Evolutionary conservation across 768 basidiomycete species (phyloP).

Genomic region (Sarcodon sp.): DNA sequence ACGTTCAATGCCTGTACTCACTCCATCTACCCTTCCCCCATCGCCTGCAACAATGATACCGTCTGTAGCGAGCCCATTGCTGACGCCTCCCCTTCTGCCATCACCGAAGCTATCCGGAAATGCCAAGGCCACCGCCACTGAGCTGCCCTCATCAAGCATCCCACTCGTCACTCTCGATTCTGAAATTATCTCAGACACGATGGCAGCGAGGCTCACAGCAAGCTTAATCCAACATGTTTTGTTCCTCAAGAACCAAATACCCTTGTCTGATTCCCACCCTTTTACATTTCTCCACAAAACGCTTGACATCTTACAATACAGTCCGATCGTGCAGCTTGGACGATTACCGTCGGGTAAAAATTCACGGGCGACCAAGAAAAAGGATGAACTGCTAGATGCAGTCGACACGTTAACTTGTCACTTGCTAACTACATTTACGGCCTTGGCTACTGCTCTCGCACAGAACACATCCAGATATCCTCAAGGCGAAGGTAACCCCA

Average conservation of each 20-base stretch:
- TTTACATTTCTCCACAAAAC: neutral
- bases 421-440: conserved; percentile 59
- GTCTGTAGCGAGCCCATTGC: no score
- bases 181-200: conserved; percentile 30
- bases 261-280: conserved; percentile 38
- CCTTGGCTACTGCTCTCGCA: conserved; percentile 58
- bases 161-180: neutral
- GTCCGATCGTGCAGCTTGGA: conserved; percentile 54
- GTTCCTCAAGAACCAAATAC: conserved; percentile 69
- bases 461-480: conserved; percentile 4
- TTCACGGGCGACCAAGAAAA: conserved; percentile 40
- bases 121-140: no score
- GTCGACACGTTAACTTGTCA: conserved; percentile 67
- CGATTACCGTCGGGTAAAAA: conserved; percentile 39
- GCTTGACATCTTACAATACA: conserved; percentile 11
- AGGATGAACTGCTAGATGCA: conserved; percentile 46
- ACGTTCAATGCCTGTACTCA: no score
- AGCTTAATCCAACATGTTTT: conserved; percentile 57
- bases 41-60: no score
- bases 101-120: no score
- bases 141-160: neutral
- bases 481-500: neutral
- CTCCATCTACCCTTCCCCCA: no score
- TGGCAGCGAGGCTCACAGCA: conserved; percentile 53
- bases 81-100: no score